Conservation (phyloP, 805 yeast species). For the Pichia deserticola region DNA sequence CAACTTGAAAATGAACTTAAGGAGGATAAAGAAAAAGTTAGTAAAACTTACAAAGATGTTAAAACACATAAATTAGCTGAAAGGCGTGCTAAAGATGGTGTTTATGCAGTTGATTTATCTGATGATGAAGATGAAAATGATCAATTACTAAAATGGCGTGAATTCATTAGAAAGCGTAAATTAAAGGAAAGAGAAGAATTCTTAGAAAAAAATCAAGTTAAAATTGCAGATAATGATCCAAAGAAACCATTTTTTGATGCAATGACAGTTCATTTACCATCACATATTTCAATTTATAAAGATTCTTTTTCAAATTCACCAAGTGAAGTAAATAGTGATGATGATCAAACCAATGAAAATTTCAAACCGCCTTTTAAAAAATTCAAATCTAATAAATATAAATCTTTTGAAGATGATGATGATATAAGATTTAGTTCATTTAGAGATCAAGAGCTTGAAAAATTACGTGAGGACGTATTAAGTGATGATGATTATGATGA, state of each 20-base stretch:
- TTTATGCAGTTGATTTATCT: conserved; percentile 56
- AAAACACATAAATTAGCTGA: conserved; percentile 65
- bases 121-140: conserved; percentile 52
- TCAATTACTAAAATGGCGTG: conserved; percentile 3
- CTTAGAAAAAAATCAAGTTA: conserved; percentile 26
- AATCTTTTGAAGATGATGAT: conserved; percentile 7
- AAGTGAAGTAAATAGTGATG: conserved; percentile 18
- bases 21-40: conserved; percentile 56
- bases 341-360: conserved; percentile 10
- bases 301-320: conserved; percentile 4
- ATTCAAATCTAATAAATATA: background rate
- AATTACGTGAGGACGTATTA: conserved; percentile 4
- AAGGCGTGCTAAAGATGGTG: conserved; percentile 43
- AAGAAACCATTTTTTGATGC: conserved; percentile 14
- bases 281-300: conserved; percentile 8
- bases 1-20: conserved; percentile 54
- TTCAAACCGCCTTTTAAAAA: conserved; percentile 19
- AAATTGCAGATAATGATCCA: conserved; percentile 8
- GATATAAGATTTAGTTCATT: conserved; percentile 8
- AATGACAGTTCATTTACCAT: conserved; percentile 11
- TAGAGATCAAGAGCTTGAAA: conserved; percentile 8
- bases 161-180: conserved; percentile 8
- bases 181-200: conserved; percentile 33
- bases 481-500: conserved; percentile 21
- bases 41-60: conserved; percentile 61